A percentile compares a stretch with the other conserved stretches of the same genome.
These are phyloP conservation scores for Mitragyna speciosa DNA, from an alignment of 257 asterid genomes.

Conservation along the genomic window DNA sequence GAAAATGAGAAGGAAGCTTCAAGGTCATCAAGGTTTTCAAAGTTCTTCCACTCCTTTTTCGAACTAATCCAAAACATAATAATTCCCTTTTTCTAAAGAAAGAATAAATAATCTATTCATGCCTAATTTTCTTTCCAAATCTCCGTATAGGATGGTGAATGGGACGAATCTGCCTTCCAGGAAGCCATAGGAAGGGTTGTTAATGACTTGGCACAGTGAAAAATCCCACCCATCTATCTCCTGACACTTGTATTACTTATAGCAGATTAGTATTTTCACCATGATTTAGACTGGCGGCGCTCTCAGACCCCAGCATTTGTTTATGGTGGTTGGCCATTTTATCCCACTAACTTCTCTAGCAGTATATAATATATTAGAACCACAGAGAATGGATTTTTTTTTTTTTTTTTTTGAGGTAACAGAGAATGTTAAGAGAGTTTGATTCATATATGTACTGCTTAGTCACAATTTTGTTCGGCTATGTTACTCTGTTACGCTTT, in stretches of 20 bases:
- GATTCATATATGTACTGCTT: neutral
- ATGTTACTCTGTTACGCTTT: too few relatives aligned
- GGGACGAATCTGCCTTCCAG: conserved; percentile 64
- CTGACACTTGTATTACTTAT: neutral
- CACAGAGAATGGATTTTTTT: too few relatives aligned
- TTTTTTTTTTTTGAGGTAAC: too few relatives aligned
- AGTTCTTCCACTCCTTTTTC: neutral
- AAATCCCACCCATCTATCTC: neutral
- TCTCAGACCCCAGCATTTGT: neutral
- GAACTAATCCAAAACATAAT: conserved; percentile 4
- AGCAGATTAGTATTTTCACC: neutral
- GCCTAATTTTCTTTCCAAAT: neutral
- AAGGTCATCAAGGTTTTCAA: neutral
- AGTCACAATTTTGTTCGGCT: conserved; percentile 1
- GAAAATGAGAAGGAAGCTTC: conserved; percentile 9
- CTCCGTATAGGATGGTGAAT: conserved; percentile 51
- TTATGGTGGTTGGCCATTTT: neutral
- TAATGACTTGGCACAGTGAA: conserved; percentile 36
- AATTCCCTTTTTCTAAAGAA: neutral
- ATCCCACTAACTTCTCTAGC: too few relatives aligned
- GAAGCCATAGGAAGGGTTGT: conserved; percentile 58
- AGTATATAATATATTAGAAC: too few relatives aligned
- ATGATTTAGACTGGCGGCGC: neutral
- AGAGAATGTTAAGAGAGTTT: neutral
- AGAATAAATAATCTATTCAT: neutral